These are phyloP conservation scores for Fonsecaea monophora DNA, from an alignment of 2,329 filamentous ascomycete species.

Conservation along the genomic window DNA sequence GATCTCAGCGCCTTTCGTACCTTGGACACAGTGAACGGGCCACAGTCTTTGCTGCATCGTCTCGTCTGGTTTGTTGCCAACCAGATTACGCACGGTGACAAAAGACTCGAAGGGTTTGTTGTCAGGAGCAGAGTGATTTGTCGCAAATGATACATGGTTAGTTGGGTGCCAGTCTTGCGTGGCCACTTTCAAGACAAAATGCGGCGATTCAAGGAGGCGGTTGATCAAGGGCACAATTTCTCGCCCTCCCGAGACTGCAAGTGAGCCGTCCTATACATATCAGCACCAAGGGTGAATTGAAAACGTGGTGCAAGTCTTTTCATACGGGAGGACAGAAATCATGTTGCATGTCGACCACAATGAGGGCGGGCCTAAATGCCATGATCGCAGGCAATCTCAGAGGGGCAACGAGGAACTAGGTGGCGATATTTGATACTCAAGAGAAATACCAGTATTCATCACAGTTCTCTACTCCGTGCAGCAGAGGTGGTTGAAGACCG, in stretches of 20 bases:
- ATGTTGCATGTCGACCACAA: conserved; percentile 89
- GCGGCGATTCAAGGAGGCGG: conserved; percentile 69
- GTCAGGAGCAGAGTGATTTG: conserved; percentile 70
- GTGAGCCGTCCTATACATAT: conserved; percentile 71
- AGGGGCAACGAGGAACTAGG: not conserved
- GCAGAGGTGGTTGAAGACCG: too few species aligned
- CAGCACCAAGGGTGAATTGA: conserved; percentile 2
- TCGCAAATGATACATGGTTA: conserved; percentile 86
- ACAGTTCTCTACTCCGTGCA: not conserved
- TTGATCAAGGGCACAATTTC: conserved; percentile 75
- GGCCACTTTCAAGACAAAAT: conserved; percentile 75
- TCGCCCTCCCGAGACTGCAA: conserved; percentile 78
- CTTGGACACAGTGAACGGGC: conserved; percentile 88
- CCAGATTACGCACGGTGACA: conserved; percentile 63
- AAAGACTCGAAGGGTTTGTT: conserved; percentile 72
- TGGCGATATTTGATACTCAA: not conserved
- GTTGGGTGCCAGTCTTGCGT: conserved; percentile 92
- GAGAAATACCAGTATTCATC: not conserved
- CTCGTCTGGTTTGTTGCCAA: conserved; percentile 45
- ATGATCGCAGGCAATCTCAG: conserved; percentile 14
- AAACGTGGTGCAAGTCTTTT: conserved; percentile 45
- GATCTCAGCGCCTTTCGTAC: conserved; percentile 73
- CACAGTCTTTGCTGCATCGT: conserved; percentile 74
- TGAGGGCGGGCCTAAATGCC: conserved; percentile 61
- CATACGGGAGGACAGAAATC: conserved; percentile 91